Evolutionary conservation across 1,284 basidiomycete genomes (phyloP), one percentile per base, ranked within the genome.

Genomic region (Tilletia walkeri): DNA sequence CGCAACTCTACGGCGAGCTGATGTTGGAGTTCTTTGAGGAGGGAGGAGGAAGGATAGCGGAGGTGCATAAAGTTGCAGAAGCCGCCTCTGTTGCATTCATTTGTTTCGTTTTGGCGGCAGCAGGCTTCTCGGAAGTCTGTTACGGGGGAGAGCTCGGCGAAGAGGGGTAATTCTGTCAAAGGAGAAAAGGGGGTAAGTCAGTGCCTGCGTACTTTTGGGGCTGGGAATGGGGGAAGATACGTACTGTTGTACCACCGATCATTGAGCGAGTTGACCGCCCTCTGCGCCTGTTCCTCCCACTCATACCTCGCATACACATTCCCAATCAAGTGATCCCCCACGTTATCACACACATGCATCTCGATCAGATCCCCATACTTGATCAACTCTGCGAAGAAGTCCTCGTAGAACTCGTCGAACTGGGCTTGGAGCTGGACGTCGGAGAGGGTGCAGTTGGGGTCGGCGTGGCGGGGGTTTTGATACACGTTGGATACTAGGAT

Each of bases 31-130:
- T 80, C 71, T 53, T 75, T 73, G 12, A 80, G 65, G 3, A 82
- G 70, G 3, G 67, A 65, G 10, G 69, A 56, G 3, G 74, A 71
- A 4, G 81, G 75, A 59, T 78, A 73, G 20, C 80, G 73, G 36
- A 98, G 86, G 86, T 99, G 95, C 94, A 98, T 97, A 83, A 99
- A 99, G 85, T 99, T 99, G 86, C 95, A 99, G 86, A 97, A 95
- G 1, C 82, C 82, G 18, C 84, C 85, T 10, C 84, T 77, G 69
- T 84, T 82, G 77, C 85, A 85, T 56, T 98, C 94, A 10, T 95
- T 95, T 77, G 79, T 82, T 70, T 83, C 82, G 72, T 83, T 79
- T 85, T 99, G 96, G 65, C 96, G 88, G 85, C 96, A 99, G 84
- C 96, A 99, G 0, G 95, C 95, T 86, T 99, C 96, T 68, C 95